Conservation (phyloP, 2,329 filamentous ascomycete genomes). For the Domatiomyces catenatus region DNA sequence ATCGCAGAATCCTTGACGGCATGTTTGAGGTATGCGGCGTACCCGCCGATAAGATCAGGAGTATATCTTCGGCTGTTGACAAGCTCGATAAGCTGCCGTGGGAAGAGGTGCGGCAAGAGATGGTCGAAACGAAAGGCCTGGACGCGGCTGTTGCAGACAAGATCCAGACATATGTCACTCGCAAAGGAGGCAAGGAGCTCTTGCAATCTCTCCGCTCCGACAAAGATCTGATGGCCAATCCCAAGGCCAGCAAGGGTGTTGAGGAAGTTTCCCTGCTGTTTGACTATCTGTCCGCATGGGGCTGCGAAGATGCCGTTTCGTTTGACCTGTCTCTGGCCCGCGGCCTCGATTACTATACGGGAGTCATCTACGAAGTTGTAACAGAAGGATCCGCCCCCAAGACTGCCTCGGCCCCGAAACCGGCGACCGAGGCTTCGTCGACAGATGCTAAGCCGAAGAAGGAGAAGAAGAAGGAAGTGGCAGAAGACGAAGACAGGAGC, state of each 20-base stretch:
- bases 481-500: conserved; percentile 52
- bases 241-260: conserved; percentile 62
- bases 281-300: conserved; percentile 65
- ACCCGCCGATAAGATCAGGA: conserved; percentile 67
- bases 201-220: conserved; percentile 55
- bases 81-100: conserved; percentile 90
- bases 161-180: conserved; percentile 71
- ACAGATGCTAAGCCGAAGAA: conserved; percentile 31
- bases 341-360: conserved; percentile 86
- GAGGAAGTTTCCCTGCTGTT: conserved; percentile 69
- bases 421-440: conserved; percentile 21
- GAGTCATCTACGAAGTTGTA: conserved; percentile 77
- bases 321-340: conserved; percentile 84
- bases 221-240: conserved; percentile 52
- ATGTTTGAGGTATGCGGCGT: conserved; percentile 86
- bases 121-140: conserved; percentile 83
- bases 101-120: conserved; percentile 79
- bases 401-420: conserved; percentile 25
- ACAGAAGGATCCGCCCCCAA: conserved; percentile 59
- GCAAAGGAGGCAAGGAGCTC: conserved; percentile 60
- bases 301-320: conserved; percentile 56
- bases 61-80: conserved; percentile 85
- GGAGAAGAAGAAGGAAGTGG: conserved; percentile 39
- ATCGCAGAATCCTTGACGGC: conserved; percentile 85
- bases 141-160: conserved; percentile 62